Evolutionary conservation across 768 basidiomycete genomes (phyloP), one percentile per base, ranked within the genome.

Genomic region (Tylopilus balloui): DNA sequence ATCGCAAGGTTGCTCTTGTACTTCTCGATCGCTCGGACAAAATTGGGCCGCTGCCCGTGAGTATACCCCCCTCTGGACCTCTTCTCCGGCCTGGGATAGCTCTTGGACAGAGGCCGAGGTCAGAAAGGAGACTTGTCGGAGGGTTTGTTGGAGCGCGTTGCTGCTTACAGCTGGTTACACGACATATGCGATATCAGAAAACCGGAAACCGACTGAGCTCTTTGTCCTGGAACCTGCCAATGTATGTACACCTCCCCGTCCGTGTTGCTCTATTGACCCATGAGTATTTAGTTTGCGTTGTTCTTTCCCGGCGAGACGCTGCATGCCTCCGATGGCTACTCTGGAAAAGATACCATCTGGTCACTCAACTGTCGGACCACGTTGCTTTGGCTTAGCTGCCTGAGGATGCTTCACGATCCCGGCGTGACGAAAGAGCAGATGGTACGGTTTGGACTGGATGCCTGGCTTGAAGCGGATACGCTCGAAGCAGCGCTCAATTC

Each of bases 231-330:
- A 86, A 54, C 82, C 83, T 15, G 72, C 81, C 14, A 87, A 88
- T 62, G 85, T 86, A 56, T 48, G 83, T 15, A 27, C 6, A 5
- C 39, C 25, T 27, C 38, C 42, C 35, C 19, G 39, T 42, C 38
- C 19, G 15, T 37, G 19, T 31, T 38, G 37, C 23, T 48, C n/a
- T 55, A 12, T 35, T 52, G 25, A 56, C 40, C 3, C 23, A 2
- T 29, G 40, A 9, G 15, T 45, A 27, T 52, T 13, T 57, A 89
- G 86, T 85, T 81, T 62, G 78, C 80, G 1, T 63, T 88, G n/a
- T 68, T 89, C 19, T 88, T 89, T 63, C 81, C 85, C 7, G 86
- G 84, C n/a, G 86, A 88, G 66, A 74, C 78, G 12, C 66, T 80
- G 21, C 67, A 64, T 3, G 48, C 66, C 17, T 37, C 62, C 19